phyloP scores from a whole-genome alignment of 2,329 filamentous ascomycete species.

The Alternaria metachromatica region DNA sequence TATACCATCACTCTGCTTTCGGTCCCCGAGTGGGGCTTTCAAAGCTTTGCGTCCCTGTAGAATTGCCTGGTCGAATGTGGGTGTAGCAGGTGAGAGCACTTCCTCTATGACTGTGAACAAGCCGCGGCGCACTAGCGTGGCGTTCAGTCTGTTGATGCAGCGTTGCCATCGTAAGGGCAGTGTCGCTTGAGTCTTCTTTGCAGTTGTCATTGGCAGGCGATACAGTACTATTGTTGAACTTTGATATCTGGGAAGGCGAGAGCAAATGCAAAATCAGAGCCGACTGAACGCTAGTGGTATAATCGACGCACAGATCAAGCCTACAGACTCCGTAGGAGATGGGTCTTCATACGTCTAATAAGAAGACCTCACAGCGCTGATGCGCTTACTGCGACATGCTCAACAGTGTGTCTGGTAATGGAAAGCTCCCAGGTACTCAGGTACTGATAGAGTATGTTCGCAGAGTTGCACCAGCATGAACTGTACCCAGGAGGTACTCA shows the following conservation, averaged over 20 bases:
- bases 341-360: fast-evolving
- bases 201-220: background rate
- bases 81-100: background rate
- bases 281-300: background rate
- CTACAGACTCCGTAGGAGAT: background rate
- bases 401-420: background rate
- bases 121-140: background rate
- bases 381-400: background rate
- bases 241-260: background rate
- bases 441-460: background rate
- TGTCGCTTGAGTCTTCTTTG: background rate
- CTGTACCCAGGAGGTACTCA: background rate
- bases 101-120: background rate
- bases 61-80: background rate
- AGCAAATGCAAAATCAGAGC: background rate
- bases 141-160: background rate
- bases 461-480: background rate
- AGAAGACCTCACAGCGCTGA: background rate
- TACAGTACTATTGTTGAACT: background rate
- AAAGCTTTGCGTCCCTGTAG: background rate
- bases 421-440: background rate
- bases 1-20: background rate
- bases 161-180: background rate
- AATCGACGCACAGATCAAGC: background rate
- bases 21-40: background rate